A percentile compares a stretch with the other conserved stretches of the same genome.
phyloP scores from a whole-genome alignment of 768 basidiomycete species.

The Exsudoporus frostii region DNA sequence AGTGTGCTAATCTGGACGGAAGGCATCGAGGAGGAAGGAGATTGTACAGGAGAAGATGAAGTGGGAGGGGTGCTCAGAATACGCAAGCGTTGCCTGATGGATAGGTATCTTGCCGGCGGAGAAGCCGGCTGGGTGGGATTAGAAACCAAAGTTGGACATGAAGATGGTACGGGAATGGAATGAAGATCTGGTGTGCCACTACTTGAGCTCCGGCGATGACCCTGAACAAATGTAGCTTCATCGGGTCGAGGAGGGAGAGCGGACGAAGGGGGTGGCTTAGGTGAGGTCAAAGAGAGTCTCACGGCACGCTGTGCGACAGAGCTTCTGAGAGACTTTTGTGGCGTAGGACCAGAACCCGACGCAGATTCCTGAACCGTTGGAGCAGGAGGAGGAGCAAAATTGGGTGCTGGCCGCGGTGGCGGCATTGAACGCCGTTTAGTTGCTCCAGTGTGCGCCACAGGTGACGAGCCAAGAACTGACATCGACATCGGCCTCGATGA shows the following conservation, averaged over 20 bases:
- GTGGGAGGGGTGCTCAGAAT: conserved; percentile 60
- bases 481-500: conserved; percentile 24
- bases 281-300: conserved; percentile 57
- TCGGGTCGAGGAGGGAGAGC: conserved; percentile 68
- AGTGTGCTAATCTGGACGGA: conserved; percentile 27
- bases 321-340: conserved; percentile 46
- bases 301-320: conserved; percentile 56
- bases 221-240: conserved; percentile 35
- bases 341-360: conserved; percentile 2
- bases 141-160: conserved; percentile 34
- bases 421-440: conserved; percentile 62
- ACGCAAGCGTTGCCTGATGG: conserved; percentile 63
- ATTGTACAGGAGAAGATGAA: conserved; percentile 26
- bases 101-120: conserved; percentile 30
- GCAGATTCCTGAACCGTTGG: conserved; percentile 36
- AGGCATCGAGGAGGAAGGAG: conserved; percentile 22
- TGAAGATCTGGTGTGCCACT: conserved; percentile 29
- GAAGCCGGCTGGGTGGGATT: conserved; percentile 21
- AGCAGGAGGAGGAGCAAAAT: conserved; percentile 65
- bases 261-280: conserved; percentile 59
- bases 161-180: conserved; percentile 47
- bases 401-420: conserved; percentile 72
- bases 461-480: conserved; percentile 11
- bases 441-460: conserved; percentile 20
- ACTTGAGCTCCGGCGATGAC: conserved; percentile 35